Conservation (phyloP, 257 asterid genomes). For the Anisodus tanguticus region DNA sequence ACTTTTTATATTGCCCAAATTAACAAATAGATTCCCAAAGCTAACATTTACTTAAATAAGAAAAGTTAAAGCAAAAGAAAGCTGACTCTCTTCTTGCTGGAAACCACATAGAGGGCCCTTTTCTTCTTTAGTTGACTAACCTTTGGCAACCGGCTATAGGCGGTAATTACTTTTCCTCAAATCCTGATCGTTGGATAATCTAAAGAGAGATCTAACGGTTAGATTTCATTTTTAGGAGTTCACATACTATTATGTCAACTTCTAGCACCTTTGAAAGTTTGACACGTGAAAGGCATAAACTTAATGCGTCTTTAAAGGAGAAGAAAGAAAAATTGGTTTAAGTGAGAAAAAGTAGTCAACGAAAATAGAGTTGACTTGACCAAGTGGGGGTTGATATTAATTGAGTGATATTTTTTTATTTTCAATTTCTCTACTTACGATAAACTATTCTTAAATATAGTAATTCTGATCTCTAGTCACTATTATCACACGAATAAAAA, state of each 20-base stretch:
- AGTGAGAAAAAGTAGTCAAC: neutral
- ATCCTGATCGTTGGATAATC: neutral
- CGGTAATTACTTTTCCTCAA: neutral
- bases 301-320: slow-evolving; percentile 17
- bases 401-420: too few species aligned
- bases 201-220: neutral
- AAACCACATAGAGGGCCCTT: neutral
- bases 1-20: neutral
- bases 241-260: slow-evolving; percentile 27
- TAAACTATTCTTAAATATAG: too few species aligned
- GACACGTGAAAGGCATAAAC: slow-evolving; percentile 40
- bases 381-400: too few species aligned
- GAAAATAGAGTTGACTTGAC: slow-evolving; percentile 1
- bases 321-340: neutral
- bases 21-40: slow-evolving; percentile 5
- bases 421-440: too few species aligned
- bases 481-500: too few species aligned
- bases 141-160: neutral
- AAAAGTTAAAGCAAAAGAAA: neutral
- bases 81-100: slow-evolving; percentile 4
- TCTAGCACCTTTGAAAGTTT: slow-evolving; percentile 33
- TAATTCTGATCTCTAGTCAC: too few species aligned
- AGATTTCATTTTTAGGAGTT: neutral
- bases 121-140: slow-evolving; percentile 13
- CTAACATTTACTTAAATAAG: neutral